A percentile compares a stretch with the other conserved stretches of the same genome.
Conservation (phyloP, 805 yeast species). For the Sugiyamaella chiloensis region DNA sequence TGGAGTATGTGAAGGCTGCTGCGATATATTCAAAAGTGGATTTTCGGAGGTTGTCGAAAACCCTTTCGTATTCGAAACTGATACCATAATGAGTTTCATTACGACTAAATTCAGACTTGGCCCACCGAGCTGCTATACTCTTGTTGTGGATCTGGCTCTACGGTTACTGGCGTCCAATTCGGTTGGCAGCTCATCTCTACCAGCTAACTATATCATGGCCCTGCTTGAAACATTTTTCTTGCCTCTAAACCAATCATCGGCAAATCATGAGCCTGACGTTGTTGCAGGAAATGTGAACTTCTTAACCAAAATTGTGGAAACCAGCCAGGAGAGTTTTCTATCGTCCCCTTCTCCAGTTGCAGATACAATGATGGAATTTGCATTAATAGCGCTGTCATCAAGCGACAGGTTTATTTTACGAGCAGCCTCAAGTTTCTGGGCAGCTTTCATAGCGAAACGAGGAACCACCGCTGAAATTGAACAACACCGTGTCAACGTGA, state of each 20-base stretch:
- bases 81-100: constrained; percentile 42
- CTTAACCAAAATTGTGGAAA: constrained; percentile 23
- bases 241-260: constrained; percentile 4
- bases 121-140: constrained; percentile 23
- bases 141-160: constrained; percentile 30
- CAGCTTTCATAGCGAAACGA: constrained; percentile 34
- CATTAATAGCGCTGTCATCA: constrained; percentile 41
- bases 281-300: constrained; percentile 29
- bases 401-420: constrained; percentile 56
- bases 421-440: constrained; percentile 57
- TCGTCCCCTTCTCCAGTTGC: constrained; percentile 17
- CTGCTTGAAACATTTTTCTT: constrained; percentile 21
- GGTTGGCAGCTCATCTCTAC: not conserved
- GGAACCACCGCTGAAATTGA: constrained; percentile 3
- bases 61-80: constrained; percentile 56
- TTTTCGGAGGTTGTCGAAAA: constrained; percentile 60
- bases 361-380: constrained; percentile 33
- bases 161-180: constrained; percentile 14
- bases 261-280: constrained; percentile 29
- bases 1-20: constrained; percentile 52
- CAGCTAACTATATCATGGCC: constrained; percentile 4
- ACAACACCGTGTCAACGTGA: constrained; percentile 16
- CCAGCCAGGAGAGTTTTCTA: constrained; percentile 20
- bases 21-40: constrained; percentile 61
- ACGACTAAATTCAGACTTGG: constrained; percentile 32